Evolutionary conservation across 1,284 basidiomycete genomes (phyloP).

Genomic region (Boletus sp.): DNA sequence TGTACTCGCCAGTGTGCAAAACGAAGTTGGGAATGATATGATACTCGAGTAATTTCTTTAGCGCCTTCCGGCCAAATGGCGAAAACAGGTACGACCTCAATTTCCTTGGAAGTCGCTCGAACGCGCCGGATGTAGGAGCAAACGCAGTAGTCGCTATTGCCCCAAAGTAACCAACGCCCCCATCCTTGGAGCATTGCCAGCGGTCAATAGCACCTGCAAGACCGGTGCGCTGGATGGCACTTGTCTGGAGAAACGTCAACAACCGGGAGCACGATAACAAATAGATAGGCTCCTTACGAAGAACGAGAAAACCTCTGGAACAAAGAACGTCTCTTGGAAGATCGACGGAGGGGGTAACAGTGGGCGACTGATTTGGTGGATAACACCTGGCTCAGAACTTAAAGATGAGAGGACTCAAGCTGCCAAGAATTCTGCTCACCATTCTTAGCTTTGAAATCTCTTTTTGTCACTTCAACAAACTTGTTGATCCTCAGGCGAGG

Average conservation of each 20-base stretch:
- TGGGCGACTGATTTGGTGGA: slow-evolving; percentile 60
- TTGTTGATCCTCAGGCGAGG: slow-evolving; percentile 50
- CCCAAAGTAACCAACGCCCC: slow-evolving; percentile 42
- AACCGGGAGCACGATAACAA: not conserved
- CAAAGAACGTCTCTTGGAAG: slow-evolving; percentile 56
- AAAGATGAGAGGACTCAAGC: not conserved
- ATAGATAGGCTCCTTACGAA: slow-evolving; percentile 37
- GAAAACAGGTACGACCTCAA: slow-evolving; percentile 66
- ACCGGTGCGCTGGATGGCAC: slow-evolving; percentile 53
- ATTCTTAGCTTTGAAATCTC: slow-evolving; percentile 54
- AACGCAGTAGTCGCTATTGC: slow-evolving; percentile 57
- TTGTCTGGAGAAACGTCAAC: slow-evolving; percentile 39
- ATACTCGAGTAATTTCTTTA: slow-evolving; percentile 63
- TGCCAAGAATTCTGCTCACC: slow-evolving; percentile 35
- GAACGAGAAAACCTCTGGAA: slow-evolving; percentile 52
- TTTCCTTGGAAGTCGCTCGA: slow-evolving; percentile 51
- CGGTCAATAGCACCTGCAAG: slow-evolving; percentile 47
- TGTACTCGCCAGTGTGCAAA: slow-evolving; percentile 48
- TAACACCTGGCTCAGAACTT: slow-evolving; percentile 36
- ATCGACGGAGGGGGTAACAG: slow-evolving; percentile 60
- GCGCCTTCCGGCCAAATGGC: slow-evolving; percentile 51
- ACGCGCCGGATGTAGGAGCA: slow-evolving; percentile 63
- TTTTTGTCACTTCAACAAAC: slow-evolving; percentile 45
- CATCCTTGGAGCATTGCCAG: slow-evolving; percentile 37
- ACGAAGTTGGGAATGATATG: slow-evolving; percentile 60